phyloP scores from a whole-genome alignment of 139 green algal species.

The Pleodorina starrii region DNA sequence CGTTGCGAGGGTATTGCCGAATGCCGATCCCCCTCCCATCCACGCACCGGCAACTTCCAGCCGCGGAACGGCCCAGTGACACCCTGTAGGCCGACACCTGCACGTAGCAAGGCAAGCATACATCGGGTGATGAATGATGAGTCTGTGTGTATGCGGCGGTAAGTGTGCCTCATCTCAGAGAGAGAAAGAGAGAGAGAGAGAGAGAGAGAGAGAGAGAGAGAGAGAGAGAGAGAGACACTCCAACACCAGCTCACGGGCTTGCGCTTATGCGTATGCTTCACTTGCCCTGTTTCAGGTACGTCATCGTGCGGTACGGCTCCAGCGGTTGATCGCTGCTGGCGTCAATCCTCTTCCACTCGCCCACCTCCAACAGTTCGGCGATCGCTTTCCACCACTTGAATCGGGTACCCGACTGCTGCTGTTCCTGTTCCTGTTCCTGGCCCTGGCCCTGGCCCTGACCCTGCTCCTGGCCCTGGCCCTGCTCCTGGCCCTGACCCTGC shows the following conservation, averaged over 20 bases:
- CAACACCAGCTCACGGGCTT: not conserved
- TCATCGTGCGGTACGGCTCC: not conserved
- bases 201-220: not conserved
- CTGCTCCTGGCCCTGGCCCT: no score
- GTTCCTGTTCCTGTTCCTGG: not conserved
- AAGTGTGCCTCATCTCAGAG: no score
- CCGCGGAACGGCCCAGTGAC: not conserved
- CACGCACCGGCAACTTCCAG: not conserved
- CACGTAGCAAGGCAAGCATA: not conserved
- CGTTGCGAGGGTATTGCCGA: not conserved
- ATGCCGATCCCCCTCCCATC: no score
- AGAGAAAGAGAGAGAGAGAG: not conserved
- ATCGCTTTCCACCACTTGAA: not conserved
- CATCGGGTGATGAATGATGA: not conserved
- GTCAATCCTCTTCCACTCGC: not conserved
- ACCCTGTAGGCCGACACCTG: not conserved
- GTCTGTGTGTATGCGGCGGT: not conserved
- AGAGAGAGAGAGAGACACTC: not conserved
- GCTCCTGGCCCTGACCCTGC: no score
- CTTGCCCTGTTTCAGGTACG: not conserved
- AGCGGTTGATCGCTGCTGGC: not conserved
- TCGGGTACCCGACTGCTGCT: not conserved
- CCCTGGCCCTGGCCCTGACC: no score
- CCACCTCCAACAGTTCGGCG: not conserved
- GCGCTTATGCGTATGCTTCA: not conserved